phyloP scores from a whole-genome alignment of 768 basidiomycete genomes.

The Sarcodon sp. region DNA sequence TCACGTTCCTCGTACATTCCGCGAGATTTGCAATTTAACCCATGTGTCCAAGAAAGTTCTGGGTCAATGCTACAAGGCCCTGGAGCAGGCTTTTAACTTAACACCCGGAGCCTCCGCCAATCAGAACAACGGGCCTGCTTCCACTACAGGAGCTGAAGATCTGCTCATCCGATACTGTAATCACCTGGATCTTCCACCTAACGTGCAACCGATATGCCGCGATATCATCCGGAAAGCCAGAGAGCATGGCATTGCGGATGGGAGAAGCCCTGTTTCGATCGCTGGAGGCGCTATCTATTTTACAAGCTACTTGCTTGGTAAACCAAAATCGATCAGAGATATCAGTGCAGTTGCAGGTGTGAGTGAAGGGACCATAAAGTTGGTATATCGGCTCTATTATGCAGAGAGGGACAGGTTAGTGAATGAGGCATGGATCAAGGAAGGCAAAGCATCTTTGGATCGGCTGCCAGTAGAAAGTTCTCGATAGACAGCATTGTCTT shows the following conservation, averaged over 20 bases:
- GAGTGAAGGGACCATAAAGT: constrained; percentile 89
- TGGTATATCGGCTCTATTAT: constrained; percentile 77
- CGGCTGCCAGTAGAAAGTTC: constrained; percentile 20
- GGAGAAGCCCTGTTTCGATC: constrained; percentile 93
- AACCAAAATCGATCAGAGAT: constrained; percentile 64
- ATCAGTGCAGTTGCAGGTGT: constrained; percentile 88
- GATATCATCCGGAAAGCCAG: constrained; percentile 76
- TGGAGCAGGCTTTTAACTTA: constrained; percentile 83
- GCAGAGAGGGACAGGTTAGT: constrained; percentile 64
- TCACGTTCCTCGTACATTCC: constrained; percentile 90
- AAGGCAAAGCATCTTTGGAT: constrained; percentile 51
- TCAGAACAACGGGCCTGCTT: constrained; percentile 16
- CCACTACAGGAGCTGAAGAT: constrained; percentile 67
- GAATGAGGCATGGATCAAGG: constrained; percentile 77
- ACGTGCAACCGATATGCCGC: constrained; percentile 70
- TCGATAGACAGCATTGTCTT: background rate
- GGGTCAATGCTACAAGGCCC: constrained; percentile 85
- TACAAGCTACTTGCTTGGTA: constrained; percentile 71
- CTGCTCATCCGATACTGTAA: constrained; percentile 91
- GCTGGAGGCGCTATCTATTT: constrained; percentile 97
- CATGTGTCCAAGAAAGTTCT: constrained; percentile 91
- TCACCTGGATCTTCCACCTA: constrained; percentile 75
- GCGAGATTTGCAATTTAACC: constrained; percentile 89
- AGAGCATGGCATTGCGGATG: constrained; percentile 81
- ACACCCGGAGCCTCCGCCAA: constrained; percentile 63